Evolutionary conservation across 1,284 basidiomycete species (phyloP), one percentile per base, ranked within the genome.

Genomic region (Coriolopsis trogii): DNA sequence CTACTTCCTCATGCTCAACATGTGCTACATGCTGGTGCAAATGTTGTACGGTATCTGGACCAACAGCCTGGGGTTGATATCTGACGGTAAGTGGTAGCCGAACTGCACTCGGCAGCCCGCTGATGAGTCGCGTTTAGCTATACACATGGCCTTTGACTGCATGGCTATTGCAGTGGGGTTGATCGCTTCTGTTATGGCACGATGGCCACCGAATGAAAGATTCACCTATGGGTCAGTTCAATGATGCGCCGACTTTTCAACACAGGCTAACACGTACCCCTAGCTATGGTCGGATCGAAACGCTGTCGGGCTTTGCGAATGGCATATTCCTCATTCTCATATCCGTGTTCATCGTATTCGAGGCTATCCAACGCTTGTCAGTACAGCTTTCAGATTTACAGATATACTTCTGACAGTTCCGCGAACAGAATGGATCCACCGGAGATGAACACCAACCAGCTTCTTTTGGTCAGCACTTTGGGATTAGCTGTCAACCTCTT

Each of bases 61-160:
- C 21, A 99, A 99, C 68, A 95, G 91, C 63, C 72, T 99, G 41
- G 97, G 97, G 1, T 75, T 99, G 28, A 99, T 99, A 53, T 97
- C 94, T 13, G 97, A 99, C 70, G 93, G 95, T 95, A 64, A 66
- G 87, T 43, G 37, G 16, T 16, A 3, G 6, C 24, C 23, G 2
- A 20, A 6, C 31, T n/a, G 13, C 2, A 12, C 9, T 16, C 0
- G 4, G 16, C 20, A 5, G 16, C n/a, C 8, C 7, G 28, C 23
- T 9, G 16, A 30, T 24, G 23, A 30, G 13, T n/a, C 9, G 16
- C 26, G 9, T 25, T 37, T 59, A 97, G 96, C 97, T 12, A 99
- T 99, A 44, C 97, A 99, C 68, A 99, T 99, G 97, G 93, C 95
- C 21, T 99, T 99, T 64, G 97, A 99, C 73, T 99, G 97, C 66